Evolutionary conservation across 2,329 filamentous ascomycete species (phyloP).

Genomic region (Neonectria faginata): DNA sequence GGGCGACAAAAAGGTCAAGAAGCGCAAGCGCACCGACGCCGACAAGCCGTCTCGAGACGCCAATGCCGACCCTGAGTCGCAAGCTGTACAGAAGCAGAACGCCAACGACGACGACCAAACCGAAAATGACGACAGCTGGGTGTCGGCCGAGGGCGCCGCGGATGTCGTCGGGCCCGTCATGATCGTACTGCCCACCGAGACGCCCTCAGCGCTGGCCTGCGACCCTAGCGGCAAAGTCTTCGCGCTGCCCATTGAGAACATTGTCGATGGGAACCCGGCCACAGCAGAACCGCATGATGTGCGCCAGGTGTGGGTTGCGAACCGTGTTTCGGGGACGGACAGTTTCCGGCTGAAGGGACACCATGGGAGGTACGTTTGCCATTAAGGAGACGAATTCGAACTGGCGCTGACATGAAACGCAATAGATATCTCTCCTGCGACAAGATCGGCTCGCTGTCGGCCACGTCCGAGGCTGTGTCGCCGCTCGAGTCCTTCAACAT

Average conservation of each 20-base stretch:
- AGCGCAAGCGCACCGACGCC: slow-evolving; percentile 79
- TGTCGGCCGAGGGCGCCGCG: slow-evolving; percentile 78
- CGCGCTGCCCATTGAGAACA: slow-evolving; percentile 83
- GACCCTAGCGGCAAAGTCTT: slow-evolving; percentile 91
- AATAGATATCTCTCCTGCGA: slow-evolving; percentile 87
- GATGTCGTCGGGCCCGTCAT: slow-evolving; percentile 88
- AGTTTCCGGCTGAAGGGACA: slow-evolving; percentile 88
- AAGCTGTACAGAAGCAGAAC: slow-evolving; percentile 32
- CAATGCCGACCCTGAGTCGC: slow-evolving; percentile 22
- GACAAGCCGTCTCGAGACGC: slow-evolving; percentile 56
- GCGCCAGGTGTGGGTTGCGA: slow-evolving; percentile 94
- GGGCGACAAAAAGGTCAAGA: slow-evolving; percentile 95
- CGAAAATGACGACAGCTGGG: slow-evolving; percentile 87
- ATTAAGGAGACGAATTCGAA: background rate
- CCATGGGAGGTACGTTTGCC: slow-evolving; percentile 76
- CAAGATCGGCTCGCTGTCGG: slow-evolving; percentile 81
- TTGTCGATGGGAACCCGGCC: slow-evolving; percentile 83
- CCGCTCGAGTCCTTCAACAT: slow-evolving; percentile 83
- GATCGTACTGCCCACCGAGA: slow-evolving; percentile 81
- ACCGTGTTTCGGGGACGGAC: slow-evolving; percentile 83
- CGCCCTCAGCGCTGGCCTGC: slow-evolving; percentile 81
- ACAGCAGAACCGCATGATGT: slow-evolving; percentile 97
- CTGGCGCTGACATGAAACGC: slow-evolving; percentile 29
- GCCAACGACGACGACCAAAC: slow-evolving; percentile 49
- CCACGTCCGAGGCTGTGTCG: slow-evolving; percentile 83